phyloP scores from a whole-genome alignment of 2,329 filamentous ascomycete species.

The Penicillium rolfsii region DNA sequence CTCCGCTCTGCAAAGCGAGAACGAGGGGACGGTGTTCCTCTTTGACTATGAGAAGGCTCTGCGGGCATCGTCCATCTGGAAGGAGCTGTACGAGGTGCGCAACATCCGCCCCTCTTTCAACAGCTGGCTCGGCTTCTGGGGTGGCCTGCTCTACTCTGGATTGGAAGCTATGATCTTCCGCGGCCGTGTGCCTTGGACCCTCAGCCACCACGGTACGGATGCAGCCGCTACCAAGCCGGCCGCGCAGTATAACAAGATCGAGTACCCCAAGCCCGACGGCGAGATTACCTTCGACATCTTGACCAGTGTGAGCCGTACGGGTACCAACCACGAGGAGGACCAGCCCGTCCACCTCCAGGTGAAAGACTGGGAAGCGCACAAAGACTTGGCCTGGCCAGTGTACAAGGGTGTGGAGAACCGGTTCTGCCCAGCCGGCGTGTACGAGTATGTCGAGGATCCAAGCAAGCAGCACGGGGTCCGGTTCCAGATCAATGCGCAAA shows the following conservation, averaged over 20 bases:
- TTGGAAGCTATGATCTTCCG: conserved; percentile 86
- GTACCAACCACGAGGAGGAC: conserved; percentile 98
- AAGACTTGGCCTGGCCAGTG: conserved; percentile 76
- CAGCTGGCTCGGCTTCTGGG: conserved; percentile 80
- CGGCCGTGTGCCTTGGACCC: conserved; percentile 86
- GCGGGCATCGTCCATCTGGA: conserved; percentile 86
- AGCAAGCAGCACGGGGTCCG: conserved; percentile 84
- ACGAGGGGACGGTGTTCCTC: conserved; percentile 78
- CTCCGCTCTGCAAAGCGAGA: conserved; percentile 65
- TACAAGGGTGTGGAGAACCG: conserved; percentile 94
- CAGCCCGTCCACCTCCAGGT: conserved; percentile 96
- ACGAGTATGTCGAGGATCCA: conserved; percentile 95
- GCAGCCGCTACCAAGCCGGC: conserved; percentile 77
- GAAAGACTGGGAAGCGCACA: conserved; percentile 91
- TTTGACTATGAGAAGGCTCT: conserved; percentile 93
- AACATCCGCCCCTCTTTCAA: conserved; percentile 98
- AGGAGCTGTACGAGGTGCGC: conserved; percentile 89
- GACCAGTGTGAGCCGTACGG: conserved; percentile 91
- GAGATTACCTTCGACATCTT: conserved; percentile 95
- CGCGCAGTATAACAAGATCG: conserved; percentile 81
- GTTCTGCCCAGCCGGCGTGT: conserved; percentile 96
- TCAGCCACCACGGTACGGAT: conserved; percentile 81
- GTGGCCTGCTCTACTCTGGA: conserved; percentile 89
- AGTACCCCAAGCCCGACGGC: conserved; percentile 95
- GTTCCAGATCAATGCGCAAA: conserved; percentile 97